These are phyloP conservation scores for Annulohypoxylon truncatum DNA, from an alignment of 2,329 filamentous ascomycete genomes.

Conservation along the genomic window DNA sequence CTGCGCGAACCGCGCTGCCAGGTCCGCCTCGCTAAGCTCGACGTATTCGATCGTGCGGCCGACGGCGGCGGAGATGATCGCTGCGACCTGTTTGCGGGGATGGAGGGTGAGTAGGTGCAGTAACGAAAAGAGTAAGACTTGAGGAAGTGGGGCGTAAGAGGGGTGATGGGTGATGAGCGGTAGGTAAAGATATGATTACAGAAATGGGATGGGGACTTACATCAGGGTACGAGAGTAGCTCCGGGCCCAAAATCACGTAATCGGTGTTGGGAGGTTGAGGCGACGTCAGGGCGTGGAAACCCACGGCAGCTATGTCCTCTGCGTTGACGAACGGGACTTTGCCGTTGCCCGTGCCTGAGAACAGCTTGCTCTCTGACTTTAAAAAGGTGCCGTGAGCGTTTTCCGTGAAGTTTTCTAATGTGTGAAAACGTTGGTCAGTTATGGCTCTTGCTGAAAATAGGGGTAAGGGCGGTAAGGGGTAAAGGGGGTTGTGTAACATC, in stretches of 20 bases:
- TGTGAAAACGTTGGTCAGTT: background rate
- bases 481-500: background rate
- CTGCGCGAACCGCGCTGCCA: constrained; percentile 40
- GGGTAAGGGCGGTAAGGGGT: background rate
- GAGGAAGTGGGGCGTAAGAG: background rate
- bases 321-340: constrained; percentile 60
- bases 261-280: constrained; percentile 56
- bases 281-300: constrained; percentile 54
- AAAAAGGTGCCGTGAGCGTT: constrained; percentile 47
- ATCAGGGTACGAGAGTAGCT: constrained; percentile 53
- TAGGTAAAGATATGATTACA: too few species aligned
- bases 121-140: background rate
- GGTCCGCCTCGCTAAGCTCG: constrained; percentile 48
- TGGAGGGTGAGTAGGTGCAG: background rate
- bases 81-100: constrained; percentile 47
- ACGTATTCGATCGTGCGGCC: constrained; percentile 52
- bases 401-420: constrained; percentile 58
- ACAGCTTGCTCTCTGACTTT: constrained; percentile 54
- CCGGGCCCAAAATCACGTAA: constrained; percentile 52
- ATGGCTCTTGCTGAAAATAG: background rate
- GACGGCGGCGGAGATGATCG: constrained; percentile 50
- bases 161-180: too few species aligned
- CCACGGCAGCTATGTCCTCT: constrained; percentile 60
- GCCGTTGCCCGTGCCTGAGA: constrained; percentile 57
- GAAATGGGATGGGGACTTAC: too few species aligned